Conservation (phyloP, 169 alveolate genomes). For the Plasmodium gonderi region DNA sequence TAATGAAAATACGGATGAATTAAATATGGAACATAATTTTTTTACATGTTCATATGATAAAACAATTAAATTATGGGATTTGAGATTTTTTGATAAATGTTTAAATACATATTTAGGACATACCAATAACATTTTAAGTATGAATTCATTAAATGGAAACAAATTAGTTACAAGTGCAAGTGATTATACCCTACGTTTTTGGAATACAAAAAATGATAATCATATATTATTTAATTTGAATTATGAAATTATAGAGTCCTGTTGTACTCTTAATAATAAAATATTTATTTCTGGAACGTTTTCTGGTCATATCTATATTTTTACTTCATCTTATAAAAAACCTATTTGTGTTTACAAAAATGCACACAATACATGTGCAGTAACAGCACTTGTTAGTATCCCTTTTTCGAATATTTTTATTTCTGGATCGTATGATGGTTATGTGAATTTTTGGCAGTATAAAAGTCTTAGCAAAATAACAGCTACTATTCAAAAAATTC, state of each 20-base stretch:
- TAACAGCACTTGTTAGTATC: constrained; percentile 53
- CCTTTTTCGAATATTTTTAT: constrained; percentile 48
- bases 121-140: constrained; percentile 29
- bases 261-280: constrained; percentile 63
- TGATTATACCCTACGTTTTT: constrained; percentile 65
- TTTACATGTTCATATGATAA: constrained; percentile 83
- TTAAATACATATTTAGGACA: constrained; percentile 65
- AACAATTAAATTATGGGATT: constrained; percentile 82
- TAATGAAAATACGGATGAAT: constrained; percentile 50
- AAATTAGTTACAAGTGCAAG: constrained; percentile 60
- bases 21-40: constrained; percentile 50
- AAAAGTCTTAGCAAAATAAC: constrained; percentile 43
- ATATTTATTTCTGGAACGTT: constrained; percentile 67
- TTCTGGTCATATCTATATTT: constrained; percentile 51
- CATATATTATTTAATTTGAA: constrained; percentile 57
- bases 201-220: constrained; percentile 72
- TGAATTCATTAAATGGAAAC: constrained; percentile 42
- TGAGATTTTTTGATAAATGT: constrained; percentile 69
- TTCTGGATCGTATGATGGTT: constrained; percentile 73
- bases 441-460: constrained; percentile 60
- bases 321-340: constrained; percentile 62
- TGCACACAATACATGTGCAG: constrained; percentile 45
- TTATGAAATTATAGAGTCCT: constrained; percentile 68
- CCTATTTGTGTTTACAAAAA: constrained; percentile 47
- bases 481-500: constrained; percentile 24